These are phyloP conservation scores for Cladophialophora yegresii DNA, from an alignment of 2,329 filamentous ascomycete genomes.

Conservation along the genomic window DNA sequence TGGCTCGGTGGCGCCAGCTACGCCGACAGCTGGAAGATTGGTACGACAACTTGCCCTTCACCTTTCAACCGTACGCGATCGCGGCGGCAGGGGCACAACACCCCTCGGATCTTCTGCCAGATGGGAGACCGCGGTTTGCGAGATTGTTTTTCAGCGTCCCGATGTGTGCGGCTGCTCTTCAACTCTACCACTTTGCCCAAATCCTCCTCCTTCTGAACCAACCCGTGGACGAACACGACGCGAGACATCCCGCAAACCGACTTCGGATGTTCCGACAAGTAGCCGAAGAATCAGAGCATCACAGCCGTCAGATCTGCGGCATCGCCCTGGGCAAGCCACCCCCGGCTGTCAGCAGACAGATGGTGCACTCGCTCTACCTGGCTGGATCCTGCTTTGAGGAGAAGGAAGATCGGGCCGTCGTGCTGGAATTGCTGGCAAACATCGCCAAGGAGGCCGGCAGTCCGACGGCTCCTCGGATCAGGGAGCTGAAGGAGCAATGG, in stretches of 20 bases:
- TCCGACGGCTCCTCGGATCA: conserved; percentile 63
- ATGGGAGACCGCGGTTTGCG: conserved; percentile 48
- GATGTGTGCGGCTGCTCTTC: conserved; percentile 67
- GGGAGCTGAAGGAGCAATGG: conserved; percentile 31
- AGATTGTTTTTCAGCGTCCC: conserved; percentile 63
- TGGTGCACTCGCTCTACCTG: conserved; percentile 62
- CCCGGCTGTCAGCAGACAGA: conserved; percentile 59
- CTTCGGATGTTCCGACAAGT: conserved; percentile 60
- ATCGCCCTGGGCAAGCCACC: conserved; percentile 61
- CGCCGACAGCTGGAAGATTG: conserved; percentile 61
- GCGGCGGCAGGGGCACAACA: conserved; percentile 45
- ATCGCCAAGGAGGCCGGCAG: conserved; percentile 66
- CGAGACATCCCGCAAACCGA: conserved; percentile 56
- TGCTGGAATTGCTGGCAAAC: conserved; percentile 58
- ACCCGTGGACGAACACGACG: conserved; percentile 56
- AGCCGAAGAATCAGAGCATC: conserved; percentile 56
- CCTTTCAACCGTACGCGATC: conserved; percentile 60
- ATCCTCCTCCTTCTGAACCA: conserved; percentile 64
- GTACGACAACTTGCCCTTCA: conserved; percentile 61
- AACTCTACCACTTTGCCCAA: conserved; percentile 65
- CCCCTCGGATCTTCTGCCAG: conserved; percentile 38
- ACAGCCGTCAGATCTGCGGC: conserved; percentile 63
- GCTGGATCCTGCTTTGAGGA: conserved; percentile 63
- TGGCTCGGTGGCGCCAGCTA: conserved; percentile 56
- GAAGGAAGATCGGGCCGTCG: conserved; percentile 55